These are phyloP conservation scores for Dryadomyces quercivorus DNA, from an alignment of 2,329 filamentous ascomycete species.

Conservation along the genomic window DNA sequence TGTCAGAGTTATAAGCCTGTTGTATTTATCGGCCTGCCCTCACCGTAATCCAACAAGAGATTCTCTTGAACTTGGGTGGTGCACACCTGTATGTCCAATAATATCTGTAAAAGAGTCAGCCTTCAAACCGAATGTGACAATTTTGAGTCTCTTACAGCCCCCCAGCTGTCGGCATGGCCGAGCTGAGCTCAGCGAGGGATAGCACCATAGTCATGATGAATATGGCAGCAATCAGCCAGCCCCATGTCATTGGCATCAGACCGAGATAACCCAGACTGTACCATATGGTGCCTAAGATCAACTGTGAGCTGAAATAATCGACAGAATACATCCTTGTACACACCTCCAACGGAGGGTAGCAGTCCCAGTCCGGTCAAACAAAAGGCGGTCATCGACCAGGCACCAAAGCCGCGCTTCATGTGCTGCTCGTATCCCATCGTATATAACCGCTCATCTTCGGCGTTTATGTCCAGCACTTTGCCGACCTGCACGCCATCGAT, in stretches of 20 bases:
- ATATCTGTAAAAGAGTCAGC: background rate
- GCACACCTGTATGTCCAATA: slow-evolving; percentile 5
- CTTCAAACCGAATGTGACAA: background rate
- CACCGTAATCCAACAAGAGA: slow-evolving; percentile 6
- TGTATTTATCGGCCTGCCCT: background rate
- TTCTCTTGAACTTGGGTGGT: background rate
- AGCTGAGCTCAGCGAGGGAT: slow-evolving; percentile 2
- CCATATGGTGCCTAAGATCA: slow-evolving; percentile 2
- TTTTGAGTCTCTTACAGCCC: slow-evolving; percentile 2
- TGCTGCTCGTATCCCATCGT: slow-evolving; percentile 5
- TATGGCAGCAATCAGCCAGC: slow-evolving; percentile 3
- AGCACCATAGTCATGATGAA: slow-evolving; percentile 5
- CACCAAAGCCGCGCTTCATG: slow-evolving; percentile 3
- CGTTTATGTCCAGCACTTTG: background rate
- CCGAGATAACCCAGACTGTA: slow-evolving; percentile 6
- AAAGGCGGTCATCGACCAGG: slow-evolving; percentile 5
- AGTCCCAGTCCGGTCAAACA: slow-evolving; percentile 3
- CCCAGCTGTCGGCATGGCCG: slow-evolving; percentile 5
- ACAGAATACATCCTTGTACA: background rate
- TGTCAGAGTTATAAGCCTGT: background rate
- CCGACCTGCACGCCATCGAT: background rate
- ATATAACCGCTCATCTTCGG: slow-evolving; percentile 3
- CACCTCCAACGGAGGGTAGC: slow-evolving; percentile 2
- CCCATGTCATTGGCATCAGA: slow-evolving; percentile 6
- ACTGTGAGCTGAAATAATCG: background rate